phyloP scores from a whole-genome alignment of 495 filamentous ascomycete genomes.

The Hyphodiscus hymeniophilus region DNA sequence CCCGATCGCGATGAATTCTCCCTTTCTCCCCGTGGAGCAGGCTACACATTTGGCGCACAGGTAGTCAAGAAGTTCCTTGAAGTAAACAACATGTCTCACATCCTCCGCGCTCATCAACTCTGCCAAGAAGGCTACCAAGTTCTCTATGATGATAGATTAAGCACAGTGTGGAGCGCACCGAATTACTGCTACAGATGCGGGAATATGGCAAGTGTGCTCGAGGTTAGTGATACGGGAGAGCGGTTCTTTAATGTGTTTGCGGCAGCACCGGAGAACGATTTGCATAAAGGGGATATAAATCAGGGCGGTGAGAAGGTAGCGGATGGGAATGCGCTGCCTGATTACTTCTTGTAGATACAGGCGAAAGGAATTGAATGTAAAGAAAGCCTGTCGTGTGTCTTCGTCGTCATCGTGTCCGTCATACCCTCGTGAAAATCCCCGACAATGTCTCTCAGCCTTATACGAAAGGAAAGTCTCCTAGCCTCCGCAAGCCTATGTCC shows the following conservation, averaged over 20 bases:
- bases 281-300: slow-evolving; percentile 71
- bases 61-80: slow-evolving; percentile 97
- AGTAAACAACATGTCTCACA: slow-evolving; percentile 94
- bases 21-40: slow-evolving; percentile 84
- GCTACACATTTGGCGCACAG: slow-evolving; percentile 94
- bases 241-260: slow-evolving; percentile 96
- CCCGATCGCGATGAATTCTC: slow-evolving; percentile 94
- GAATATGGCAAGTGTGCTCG: slow-evolving; percentile 92
- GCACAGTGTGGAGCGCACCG: slow-evolving; percentile 95
- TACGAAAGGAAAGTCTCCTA: not conserved
- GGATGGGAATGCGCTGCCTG: slow-evolving; percentile 42
- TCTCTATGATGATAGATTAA: slow-evolving; percentile 86
- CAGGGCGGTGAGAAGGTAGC: slow-evolving; percentile 43
- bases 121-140: slow-evolving; percentile 97
- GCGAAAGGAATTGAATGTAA: not conserved
- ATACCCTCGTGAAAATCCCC: not conserved
- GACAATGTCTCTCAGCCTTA: not conserved
- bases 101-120: slow-evolving; percentile 90
- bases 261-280: slow-evolving; percentile 90
- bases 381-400: slow-evolving; percentile 24
- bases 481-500: not conserved
- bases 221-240: slow-evolving; percentile 87
- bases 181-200: slow-evolving; percentile 97
- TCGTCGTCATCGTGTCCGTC: slow-evolving; percentile 49
- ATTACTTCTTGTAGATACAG: slow-evolving; percentile 42